These are phyloP conservation scores for Aspergillus glaucus DNA, from an alignment of 2,329 filamentous ascomycete genomes.

Conservation along the genomic window DNA sequence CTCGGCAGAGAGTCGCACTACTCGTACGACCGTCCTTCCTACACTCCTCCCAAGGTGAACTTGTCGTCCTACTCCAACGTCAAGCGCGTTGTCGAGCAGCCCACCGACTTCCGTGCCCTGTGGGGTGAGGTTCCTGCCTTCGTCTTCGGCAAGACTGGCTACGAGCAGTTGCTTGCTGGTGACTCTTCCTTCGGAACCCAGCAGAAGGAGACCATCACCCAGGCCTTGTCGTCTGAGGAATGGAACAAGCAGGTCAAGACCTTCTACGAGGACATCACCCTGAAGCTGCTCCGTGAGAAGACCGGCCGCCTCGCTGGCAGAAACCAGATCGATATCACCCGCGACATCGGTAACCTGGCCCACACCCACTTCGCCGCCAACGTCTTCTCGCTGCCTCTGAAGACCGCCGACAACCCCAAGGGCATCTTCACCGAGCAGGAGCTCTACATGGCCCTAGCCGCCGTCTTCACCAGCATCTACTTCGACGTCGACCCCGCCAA, in stretches of 20 bases:
- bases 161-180: slow-evolving; percentile 53
- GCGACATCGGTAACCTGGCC: slow-evolving; percentile 51
- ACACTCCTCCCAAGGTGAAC: slow-evolving; percentile 47
- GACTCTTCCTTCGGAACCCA: slow-evolving; percentile 45
- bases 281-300: slow-evolving; percentile 58
- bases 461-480: slow-evolving; percentile 62
- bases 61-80: slow-evolving; percentile 57
- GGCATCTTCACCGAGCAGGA: slow-evolving; percentile 54
- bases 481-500: slow-evolving; percentile 61
- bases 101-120: slow-evolving; percentile 56
- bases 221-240: slow-evolving; percentile 55
- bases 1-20: slow-evolving; percentile 64
- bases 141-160: slow-evolving; percentile 54
- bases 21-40: slow-evolving; percentile 58
- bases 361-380: slow-evolving; percentile 52
- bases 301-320: slow-evolving; percentile 57
- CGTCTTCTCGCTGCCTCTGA: slow-evolving; percentile 51
- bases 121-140: slow-evolving; percentile 60
- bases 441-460: slow-evolving; percentile 55
- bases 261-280: slow-evolving; percentile 60
- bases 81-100: slow-evolving; percentile 56
- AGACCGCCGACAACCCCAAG: slow-evolving; percentile 45
- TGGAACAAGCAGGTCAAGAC: slow-evolving; percentile 58
- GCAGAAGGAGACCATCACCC: slow-evolving; percentile 50
- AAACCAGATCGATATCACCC: slow-evolving; percentile 64